Conservation (phyloP, 768 basidiomycete species). For the Rhizopogon rudus region DNA sequence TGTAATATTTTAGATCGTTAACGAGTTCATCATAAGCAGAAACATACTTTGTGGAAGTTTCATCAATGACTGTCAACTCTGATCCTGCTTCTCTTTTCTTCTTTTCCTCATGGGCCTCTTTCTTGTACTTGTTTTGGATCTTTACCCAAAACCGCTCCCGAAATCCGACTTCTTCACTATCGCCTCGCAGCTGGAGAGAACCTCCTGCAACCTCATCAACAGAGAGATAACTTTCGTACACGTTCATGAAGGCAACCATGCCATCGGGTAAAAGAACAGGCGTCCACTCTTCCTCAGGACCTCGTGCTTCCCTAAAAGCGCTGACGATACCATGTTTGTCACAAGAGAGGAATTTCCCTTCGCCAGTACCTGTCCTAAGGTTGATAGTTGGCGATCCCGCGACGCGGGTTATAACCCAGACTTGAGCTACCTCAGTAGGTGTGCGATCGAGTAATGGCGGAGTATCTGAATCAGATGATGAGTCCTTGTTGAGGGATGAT, state of each 20-base stretch:
- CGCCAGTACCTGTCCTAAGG: conserved; percentile 79
- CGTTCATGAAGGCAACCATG: conserved; percentile 83
- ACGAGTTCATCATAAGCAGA: conserved; percentile 3
- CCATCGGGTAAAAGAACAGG: conserved; percentile 78
- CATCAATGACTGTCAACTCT: conserved; percentile 56
- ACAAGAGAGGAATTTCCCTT: conserved; percentile 87
- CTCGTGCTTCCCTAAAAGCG: conserved; percentile 83
- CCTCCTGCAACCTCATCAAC: conserved; percentile 89
- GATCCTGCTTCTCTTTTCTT: conserved; percentile 59
- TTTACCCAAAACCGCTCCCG: conserved; percentile 85
- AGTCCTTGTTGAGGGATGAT: conserved; percentile 58
- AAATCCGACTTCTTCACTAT: conserved; percentile 83
- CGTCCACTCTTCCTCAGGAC: conserved; percentile 93
- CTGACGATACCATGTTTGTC: conserved; percentile 82
- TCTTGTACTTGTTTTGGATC: conserved; percentile 85
- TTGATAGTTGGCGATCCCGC: conserved; percentile 84
- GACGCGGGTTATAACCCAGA: conserved; percentile 87
- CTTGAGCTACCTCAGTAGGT: conserved; percentile 81
- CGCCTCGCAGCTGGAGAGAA: conserved; percentile 68
- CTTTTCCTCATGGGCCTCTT: conserved; percentile 75
- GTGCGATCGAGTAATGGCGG: conserved; percentile 54
- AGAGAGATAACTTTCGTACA: conserved; percentile 84
- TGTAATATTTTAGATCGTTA: neutral
- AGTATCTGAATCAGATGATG: conserved; percentile 33
- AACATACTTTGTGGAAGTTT: conserved; percentile 68